Base-by-base conservation (phyloP, 148 eudicot species). In the Rhododendron vialii region DNA sequence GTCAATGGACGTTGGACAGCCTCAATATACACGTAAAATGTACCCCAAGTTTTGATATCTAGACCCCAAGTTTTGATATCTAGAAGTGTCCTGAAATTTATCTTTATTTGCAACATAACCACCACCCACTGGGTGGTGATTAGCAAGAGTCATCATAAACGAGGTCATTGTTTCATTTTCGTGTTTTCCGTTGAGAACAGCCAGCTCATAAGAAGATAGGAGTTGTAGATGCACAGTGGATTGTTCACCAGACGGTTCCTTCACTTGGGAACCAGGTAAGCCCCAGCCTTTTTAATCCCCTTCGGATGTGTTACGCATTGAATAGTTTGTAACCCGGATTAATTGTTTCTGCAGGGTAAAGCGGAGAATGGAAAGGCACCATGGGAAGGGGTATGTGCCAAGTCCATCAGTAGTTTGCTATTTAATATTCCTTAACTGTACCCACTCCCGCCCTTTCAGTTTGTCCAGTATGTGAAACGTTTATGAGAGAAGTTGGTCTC, bases 161-260 rank as follows among this genome's bases (percentile, higher is more conserved):
- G 3, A 50, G 53, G 14, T 55, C 57, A 71, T 82, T 35, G 65
- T 61, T 86, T 80, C 41, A 22, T 73, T 59, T 36, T 14, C 22
- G 11, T 87, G 30, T 76, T 84, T 83, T 79, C 63, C 2, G 2
- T 53, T 0, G 65, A 18, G 75, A 84, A 36, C 86, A 96, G 98
- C 98, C 98, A 85, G 95, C 98, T 71, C 91, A 95, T 45, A 93
- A 96, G 85, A 96, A 92, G 84, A 96, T 96, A 53, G 98, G 98
- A 88, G 98, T 96, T 7, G 98, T 96, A n/a, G 98, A 96, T 95
- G 92, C 95, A 57, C 95, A 95, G 87, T 96, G 98, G 98, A 89
- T 96, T 48, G 91, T 93, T 88, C 98, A 96, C 82, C 94, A 95
- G 86, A 81, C 90, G 1, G 88, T 93, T 83, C 98, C 98, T 50